Conservation (phyloP, 306 rosid species). For the Ziziphus jujuba region DNA sequence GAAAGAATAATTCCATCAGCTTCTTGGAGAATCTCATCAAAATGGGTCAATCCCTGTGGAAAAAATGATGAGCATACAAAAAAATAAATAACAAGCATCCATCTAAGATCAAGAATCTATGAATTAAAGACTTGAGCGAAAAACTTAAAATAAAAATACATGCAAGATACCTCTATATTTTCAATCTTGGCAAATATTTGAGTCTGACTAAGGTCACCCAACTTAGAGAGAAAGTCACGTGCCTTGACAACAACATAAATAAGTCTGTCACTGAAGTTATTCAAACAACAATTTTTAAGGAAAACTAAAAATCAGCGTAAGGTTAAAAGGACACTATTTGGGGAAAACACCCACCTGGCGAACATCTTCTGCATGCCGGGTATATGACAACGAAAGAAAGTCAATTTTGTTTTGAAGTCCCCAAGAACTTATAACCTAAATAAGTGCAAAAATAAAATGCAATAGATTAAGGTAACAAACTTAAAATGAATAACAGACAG, state of each 20-base stretch:
- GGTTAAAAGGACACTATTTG: background rate
- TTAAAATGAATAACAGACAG: background rate
- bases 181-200: slow-evolving; percentile 59
- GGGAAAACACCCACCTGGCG: slow-evolving; percentile 39
- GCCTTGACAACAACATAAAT: slow-evolving; percentile 29
- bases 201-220: slow-evolving; percentile 55
- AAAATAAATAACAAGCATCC: too few species aligned
- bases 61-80: background rate
- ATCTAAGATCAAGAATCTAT: background rate
- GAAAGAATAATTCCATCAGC: slow-evolving; percentile 59
- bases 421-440: slow-evolving; percentile 50
- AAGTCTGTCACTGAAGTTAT: background rate
- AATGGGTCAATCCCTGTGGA: slow-evolving; percentile 44
- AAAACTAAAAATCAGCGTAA: background rate
- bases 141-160: slow-evolving; percentile 1
- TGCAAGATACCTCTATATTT: slow-evolving; percentile 39
- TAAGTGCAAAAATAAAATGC: slow-evolving; percentile 5
- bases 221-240: slow-evolving; percentile 44
- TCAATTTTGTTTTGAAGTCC: slow-evolving; percentile 53
- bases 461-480: background rate
- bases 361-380: slow-evolving; percentile 57
- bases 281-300: background rate
- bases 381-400: slow-evolving; percentile 53
- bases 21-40: slow-evolving; percentile 56
- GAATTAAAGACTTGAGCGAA: background rate